Evolutionary conservation across 163 green algal genomes (phyloP).

Genomic region (Coccomyxa subellipsoidea): DNA sequence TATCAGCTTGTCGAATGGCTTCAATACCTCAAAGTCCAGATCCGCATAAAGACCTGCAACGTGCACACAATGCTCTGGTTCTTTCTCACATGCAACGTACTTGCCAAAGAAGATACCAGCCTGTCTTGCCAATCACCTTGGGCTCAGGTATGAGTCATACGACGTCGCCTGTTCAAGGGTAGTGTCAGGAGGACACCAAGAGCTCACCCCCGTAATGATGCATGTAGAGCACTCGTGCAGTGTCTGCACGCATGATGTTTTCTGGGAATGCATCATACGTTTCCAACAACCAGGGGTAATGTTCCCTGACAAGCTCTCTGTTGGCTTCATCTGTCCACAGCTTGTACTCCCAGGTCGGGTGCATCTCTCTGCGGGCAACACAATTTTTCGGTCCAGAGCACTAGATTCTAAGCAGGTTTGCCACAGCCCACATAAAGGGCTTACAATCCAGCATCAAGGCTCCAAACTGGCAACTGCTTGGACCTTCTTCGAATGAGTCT

Average conservation of each 20-base stretch:
- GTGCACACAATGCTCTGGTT: too few relatives aligned
- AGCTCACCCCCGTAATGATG: conserved; percentile 15
- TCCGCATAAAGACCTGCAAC: conserved; percentile 27
- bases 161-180: too few relatives aligned
- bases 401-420: too few relatives aligned
- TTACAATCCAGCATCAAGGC: too few relatives aligned
- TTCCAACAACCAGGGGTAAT: conserved; percentile 30
- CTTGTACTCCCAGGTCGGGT: conserved; percentile 25
- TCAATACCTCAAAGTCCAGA: conserved; percentile 28
- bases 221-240: conserved; percentile 20
- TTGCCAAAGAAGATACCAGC: too few relatives aligned
- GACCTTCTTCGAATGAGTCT: too few relatives aligned
- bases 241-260: conserved; percentile 27
- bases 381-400: background rate
- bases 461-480: too few relatives aligned
- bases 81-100: too few relatives aligned
- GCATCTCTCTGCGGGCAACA: background rate
- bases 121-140: too few relatives aligned
- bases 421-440: too few relatives aligned
- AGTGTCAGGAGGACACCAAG: too few relatives aligned
- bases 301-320: conserved; percentile 13
- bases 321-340: conserved; percentile 32
- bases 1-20: conserved; percentile 16
- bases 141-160: too few relatives aligned
- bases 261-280: conserved; percentile 21